Percentiles rank a stretch among this genome's conserved stretches.
Conservation (phyloP, 352 stramenopile genomes). For the Globisporangium canariense region DNA sequence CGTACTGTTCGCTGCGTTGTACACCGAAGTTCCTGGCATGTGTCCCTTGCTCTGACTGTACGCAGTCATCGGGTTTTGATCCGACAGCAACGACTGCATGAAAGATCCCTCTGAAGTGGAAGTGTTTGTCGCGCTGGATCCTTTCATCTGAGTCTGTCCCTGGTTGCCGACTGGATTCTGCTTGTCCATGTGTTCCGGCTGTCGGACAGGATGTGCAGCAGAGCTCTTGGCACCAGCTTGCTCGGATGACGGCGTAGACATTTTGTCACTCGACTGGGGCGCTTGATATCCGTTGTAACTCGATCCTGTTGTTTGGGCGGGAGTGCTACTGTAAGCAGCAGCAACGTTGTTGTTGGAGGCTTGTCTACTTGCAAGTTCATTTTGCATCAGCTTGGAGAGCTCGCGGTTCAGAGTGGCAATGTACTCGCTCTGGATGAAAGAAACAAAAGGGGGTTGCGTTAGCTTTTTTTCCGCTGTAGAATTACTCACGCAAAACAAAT, state of each 20-base stretch:
- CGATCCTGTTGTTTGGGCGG: constrained; percentile 1
- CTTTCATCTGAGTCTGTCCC: constrained; percentile 9
- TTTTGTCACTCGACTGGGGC: neutral
- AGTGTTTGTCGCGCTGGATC: neutral
- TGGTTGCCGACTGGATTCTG: constrained; percentile 11
- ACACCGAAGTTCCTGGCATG: constrained; percentile 5
- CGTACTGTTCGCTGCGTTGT: neutral
- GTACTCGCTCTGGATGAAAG: constrained; percentile 46
- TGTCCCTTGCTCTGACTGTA: constrained; percentile 17
- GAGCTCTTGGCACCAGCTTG: neutral
- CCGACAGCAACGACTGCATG: constrained; percentile 34
- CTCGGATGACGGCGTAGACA: neutral
- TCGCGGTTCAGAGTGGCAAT: constrained; percentile 50
- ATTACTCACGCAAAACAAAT: neutral
- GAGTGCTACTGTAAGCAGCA: neutral
- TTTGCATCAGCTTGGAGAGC: constrained; percentile 61
- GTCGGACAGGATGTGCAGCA: neutral
- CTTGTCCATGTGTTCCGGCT: constrained; percentile 3
- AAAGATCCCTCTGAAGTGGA: constrained; percentile 31
- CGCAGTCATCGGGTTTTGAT: constrained; percentile 21
- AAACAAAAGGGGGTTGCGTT: neutral
- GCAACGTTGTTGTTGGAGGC: neutral
- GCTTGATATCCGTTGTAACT: constrained; percentile 9
- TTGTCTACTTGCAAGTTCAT: constrained; percentile 22
- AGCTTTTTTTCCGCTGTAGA: neutral